Base-by-base conservation (phyloP, 2,329 filamentous ascomycete genomes). In the Neopestalotiopsis clavispora region DNA sequence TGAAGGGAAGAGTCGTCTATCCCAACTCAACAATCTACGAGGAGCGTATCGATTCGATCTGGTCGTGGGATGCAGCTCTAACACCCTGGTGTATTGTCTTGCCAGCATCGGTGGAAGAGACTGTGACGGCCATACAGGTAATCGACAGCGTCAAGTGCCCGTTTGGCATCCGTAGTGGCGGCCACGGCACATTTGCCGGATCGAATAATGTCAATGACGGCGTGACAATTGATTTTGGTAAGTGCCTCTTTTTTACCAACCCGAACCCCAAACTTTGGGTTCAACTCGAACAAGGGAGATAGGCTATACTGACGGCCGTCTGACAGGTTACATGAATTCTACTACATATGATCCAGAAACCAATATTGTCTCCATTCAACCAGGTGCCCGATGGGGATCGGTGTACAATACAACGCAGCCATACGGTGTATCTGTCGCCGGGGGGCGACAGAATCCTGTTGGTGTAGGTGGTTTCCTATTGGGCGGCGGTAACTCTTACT, bases 311-410 rank as follows among this genome's bases (percentile, higher is more conserved):
- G 7, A 52, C 7, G 4, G 3, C 9, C 1, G 1, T 52, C 9
- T 52, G 14, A 17, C 2, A 52, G 45, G 45, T 12, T 52, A 52
- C 45, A 79, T 73, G 67, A 71, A 80, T 38, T 63, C 73, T 20
- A 71, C 81, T 1, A 69, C 68, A 0, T 70, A 80, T 28, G 72
- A 75, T 13, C 64, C 72, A 0, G 74, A 77, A 17, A 75, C 74
- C 9, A 72, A 72, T 0, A 73, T 74, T 3, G 79, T 76, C 14
- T 71, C 69, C 17, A 72, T 83, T 20, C 80, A 79, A 5, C 70
- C 75, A 34, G 75, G 74, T 1, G 68, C 69, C n/a, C 68, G 64
- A n/a, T 77, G 76, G 76, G 60, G 66, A 1, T 64, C 72, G 1
- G 74, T 74, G 20, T 77, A 75, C 69, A 59, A 56, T 1, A 59